Percentiles rank a stretch among this genome's conserved stretches.
Conservation (phyloP, 1,284 basidiomycete genomes). For the Cutaneotrichosporon sp. region DNA sequence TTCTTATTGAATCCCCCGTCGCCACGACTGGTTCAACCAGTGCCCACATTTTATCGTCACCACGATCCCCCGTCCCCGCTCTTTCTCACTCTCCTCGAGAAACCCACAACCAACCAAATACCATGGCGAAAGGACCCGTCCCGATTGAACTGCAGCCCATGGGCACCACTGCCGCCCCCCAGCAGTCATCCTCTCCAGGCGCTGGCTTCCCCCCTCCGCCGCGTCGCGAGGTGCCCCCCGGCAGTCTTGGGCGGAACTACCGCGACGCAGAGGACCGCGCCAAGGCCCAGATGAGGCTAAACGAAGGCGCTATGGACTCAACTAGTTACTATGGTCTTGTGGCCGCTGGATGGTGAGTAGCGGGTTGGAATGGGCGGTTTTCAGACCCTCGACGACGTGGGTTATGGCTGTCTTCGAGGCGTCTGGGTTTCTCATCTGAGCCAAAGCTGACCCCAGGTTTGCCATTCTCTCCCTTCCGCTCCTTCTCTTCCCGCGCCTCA, state of each 20-base stretch:
- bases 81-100: too few relatives aligned
- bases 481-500: slow-evolving; percentile 44
- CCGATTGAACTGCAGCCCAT: too few relatives aligned
- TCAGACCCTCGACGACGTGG: background rate
- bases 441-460: slow-evolving; percentile 29
- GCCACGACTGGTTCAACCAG: too few relatives aligned
- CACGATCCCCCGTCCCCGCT: too few relatives aligned
- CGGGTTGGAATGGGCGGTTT: background rate
- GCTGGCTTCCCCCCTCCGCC: slow-evolving; percentile 19
- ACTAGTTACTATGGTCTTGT: slow-evolving; percentile 33
- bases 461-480: slow-evolving; percentile 36
- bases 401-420: background rate
- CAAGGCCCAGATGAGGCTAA: slow-evolving; percentile 33
- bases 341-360: slow-evolving; percentile 38
- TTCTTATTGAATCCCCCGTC: too few relatives aligned
- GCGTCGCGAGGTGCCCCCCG: slow-evolving; percentile 22
- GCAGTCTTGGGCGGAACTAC: slow-evolving; percentile 30
- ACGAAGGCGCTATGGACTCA: slow-evolving; percentile 37
- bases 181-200: too few relatives aligned
- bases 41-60: too few relatives aligned
- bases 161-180: too few relatives aligned
- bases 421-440: background rate
- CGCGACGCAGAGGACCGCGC: slow-evolving; percentile 40
- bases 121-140: too few relatives aligned
- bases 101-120: too few relatives aligned